Percentiles rank a stretch among this genome's conserved stretches.
Evolutionary conservation across 2,329 filamentous ascomycete genomes (phyloP).

Genomic region (Septoria linicola): DNA sequence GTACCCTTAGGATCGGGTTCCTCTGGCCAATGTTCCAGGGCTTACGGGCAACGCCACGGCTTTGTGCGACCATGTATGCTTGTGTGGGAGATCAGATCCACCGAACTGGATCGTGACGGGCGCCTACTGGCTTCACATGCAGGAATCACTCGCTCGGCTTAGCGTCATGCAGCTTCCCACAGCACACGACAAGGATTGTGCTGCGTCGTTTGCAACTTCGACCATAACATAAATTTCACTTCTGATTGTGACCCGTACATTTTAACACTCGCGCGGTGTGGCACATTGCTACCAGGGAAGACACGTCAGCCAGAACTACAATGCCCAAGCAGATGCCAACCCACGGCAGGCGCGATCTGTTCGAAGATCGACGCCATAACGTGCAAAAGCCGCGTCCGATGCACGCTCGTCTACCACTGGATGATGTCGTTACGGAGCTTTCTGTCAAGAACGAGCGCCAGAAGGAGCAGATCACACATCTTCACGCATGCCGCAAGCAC

Average conservation of each 20-base stretch:
- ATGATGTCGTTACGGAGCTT: background rate
- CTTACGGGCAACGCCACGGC: no score
- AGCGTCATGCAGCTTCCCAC: slow-evolving; percentile 9
- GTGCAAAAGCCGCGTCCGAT: background rate
- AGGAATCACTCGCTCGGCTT: background rate
- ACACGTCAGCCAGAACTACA: no score
- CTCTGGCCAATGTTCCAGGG: no score
- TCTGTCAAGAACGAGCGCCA: background rate
- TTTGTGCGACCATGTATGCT: no score
- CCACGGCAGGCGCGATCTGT: no score
- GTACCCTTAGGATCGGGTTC: no score
- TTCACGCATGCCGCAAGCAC: background rate
- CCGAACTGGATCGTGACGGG: background rate
- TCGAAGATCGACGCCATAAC: background rate
- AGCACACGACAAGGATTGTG: background rate
- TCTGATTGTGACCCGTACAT: background rate
- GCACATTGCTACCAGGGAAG: no score
- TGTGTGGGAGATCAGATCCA: no score
- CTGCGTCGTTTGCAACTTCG: background rate
- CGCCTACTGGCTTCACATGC: background rate
- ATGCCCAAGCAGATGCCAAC: no score
- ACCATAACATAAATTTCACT: no score
- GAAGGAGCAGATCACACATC: background rate
- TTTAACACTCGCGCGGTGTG: background rate
- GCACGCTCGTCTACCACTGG: background rate